Evolutionary conservation across 345 rosid species (phyloP), one percentile per base, ranked within the genome.

Genomic region (Microthlaspi erraticum): DNA sequence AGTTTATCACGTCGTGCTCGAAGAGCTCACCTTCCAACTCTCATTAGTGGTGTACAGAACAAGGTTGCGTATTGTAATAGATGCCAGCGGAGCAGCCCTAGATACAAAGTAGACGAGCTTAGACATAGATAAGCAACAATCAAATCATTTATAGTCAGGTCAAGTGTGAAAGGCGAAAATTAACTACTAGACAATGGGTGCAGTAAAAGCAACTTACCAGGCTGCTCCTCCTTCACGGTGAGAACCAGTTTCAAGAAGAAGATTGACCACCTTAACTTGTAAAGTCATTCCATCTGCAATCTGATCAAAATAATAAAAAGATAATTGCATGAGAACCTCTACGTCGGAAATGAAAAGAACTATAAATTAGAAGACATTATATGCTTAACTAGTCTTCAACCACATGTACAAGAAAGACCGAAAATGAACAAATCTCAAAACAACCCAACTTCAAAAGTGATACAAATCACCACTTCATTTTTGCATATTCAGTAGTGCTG

Each of bases 261-360:
- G 90, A 83, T 94, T 94, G 80, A 92, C 96, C 54, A 92, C 91
- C 68, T 73, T 68, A 70, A 94, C 88, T 81, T 87, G 90, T 77
- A 94, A 54, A 32, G 97, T 89, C 99, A 94, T 94, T 76, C 99
- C 99, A 84, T 94, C 99, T 76, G 99, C 98, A 81, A 94, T 88
- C 99, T 94, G 88, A 81, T 57, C 67, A 71, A 42, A 19, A 68
- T 31, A 54, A 37, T 16, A 19, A 43, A 67, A 26, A 68, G 3
- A 45, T 53, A 23, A 33, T 36, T 26, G 23, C 50, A 63, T 1
- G 9, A 42, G 17, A 31, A 26, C 57, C 49, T 51, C 18, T 33
- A 18, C 2, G 31, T 33, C 10, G 18, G 55, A 74, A 41, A 60
- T 60, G 20, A 60, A 33, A 8, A 60, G 19, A 67, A 42, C n/a